These are phyloP conservation scores for Fusarium sp. DNA, from an alignment of 2,329 filamentous ascomycete genomes.

Conservation along the genomic window DNA sequence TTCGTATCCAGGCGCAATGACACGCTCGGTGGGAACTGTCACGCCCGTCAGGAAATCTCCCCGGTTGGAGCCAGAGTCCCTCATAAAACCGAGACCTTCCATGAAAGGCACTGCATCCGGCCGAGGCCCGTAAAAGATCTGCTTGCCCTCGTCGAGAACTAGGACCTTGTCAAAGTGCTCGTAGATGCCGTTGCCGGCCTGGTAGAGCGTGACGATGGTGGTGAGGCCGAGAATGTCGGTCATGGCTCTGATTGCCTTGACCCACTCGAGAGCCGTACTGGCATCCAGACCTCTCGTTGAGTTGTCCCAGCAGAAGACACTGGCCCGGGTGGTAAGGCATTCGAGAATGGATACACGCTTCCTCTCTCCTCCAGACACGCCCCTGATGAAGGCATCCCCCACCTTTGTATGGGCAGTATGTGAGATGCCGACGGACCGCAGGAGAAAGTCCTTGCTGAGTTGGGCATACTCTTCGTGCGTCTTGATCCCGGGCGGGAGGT, in stretches of 20 bases:
- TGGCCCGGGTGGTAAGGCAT: slow-evolving; percentile 50
- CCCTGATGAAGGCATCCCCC: slow-evolving; percentile 75
- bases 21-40: slow-evolving; percentile 52
- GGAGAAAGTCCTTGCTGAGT: slow-evolving; percentile 74
- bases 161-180: slow-evolving; percentile 75
- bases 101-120: slow-evolving; percentile 42
- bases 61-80: slow-evolving; percentile 66
- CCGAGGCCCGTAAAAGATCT: slow-evolving; percentile 61
- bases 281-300: slow-evolving; percentile 74
- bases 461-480: slow-evolving; percentile 62
- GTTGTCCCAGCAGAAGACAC: slow-evolving; percentile 78
- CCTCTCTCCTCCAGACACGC: slow-evolving; percentile 64
- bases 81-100: slow-evolving; percentile 65
- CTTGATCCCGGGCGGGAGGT: slow-evolving; percentile 64
- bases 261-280: slow-evolving; percentile 73
- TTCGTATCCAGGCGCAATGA: slow-evolving; percentile 48
- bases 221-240: slow-evolving; percentile 71
- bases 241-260: slow-evolving; percentile 69
- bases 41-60: slow-evolving; percentile 75
- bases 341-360: slow-evolving; percentile 54
- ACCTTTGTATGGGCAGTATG: slow-evolving; percentile 76
- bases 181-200: slow-evolving; percentile 60
- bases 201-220: slow-evolving; percentile 72
- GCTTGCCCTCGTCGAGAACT: slow-evolving; percentile 74
- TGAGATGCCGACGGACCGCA: slow-evolving; percentile 77